Evolutionary conservation across 192 early-diverging fungal species (phyloP), one percentile per base, ranked within the genome.

Genomic region (Obelidium mucronatum): DNA sequence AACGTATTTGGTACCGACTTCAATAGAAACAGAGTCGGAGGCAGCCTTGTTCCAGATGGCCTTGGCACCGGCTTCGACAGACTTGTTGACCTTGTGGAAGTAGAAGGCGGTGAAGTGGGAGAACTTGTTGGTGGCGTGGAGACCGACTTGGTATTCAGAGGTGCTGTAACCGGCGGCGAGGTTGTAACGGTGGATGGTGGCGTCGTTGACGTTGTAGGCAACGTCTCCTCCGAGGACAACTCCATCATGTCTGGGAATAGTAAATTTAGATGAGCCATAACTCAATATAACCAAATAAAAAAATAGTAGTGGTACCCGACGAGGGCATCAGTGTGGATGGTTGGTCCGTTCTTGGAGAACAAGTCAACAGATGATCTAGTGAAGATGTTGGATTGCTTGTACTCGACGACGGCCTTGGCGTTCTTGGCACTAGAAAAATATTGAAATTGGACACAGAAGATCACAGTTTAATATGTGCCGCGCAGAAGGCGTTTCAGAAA

Each of bases 331-430:
- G 92, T 92, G 51, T 86, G 91, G 73, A 97, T 90, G 77, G 89
- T 94, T 74, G 95, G 97, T 75, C 94, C 95, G 87, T 93, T 94
- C 55, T 72, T 72, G 35, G 69, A 55, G 92, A 98, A 94, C 40
- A 98, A 89, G 81, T 99, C 97, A 75, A 99, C 77, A 79, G 88
- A 88, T 65, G 94, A 85, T 74, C 93, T 91, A 44, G 96, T 91
- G 87, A 96, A 94, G 82, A 98, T 79, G 80, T 94, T 92, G 67
- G 93, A 92, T 89, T 99, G 94, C 91, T 97, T 97, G 92, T 96
- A 98, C 79, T 92, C 69, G 22, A 72, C 54, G 51, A 34, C 69
- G 35, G 55, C 69, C 69, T 72, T 72, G 15, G 54, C 69, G 69
- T 72, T 28, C 69, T 72, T 72, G 55, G 69, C 69, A 58, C 69